A percentile compares a stretch with the other conserved stretches of the same genome.
These are phyloP conservation scores for Avena eriantha DNA, from an alignment of 176 grass and related monocot genomes.

Conservation along the genomic window DNA sequence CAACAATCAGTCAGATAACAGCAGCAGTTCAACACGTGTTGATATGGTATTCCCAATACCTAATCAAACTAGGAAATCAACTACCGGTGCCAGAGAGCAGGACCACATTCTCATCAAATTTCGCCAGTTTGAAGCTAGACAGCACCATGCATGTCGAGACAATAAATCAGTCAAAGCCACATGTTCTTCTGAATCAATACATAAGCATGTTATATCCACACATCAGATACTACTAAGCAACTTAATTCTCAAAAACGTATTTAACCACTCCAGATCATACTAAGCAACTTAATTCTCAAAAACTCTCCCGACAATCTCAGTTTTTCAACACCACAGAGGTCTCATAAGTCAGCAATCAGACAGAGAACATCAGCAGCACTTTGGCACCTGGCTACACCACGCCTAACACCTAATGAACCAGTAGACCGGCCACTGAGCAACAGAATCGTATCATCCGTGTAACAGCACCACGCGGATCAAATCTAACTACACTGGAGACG, in stretches of 20 bases:
- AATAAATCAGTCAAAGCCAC: background rate
- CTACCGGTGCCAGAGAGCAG: background rate
- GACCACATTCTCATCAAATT: background rate
- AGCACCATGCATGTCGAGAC: background rate
- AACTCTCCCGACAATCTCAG: too few relatives aligned
- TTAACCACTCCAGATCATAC: too few relatives aligned
- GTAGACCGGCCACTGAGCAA: background rate
- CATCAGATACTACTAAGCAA: too few relatives aligned
- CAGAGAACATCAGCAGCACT: too few relatives aligned
- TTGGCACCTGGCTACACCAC: too few relatives aligned
- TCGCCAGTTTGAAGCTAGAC: background rate
- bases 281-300: too few relatives aligned
- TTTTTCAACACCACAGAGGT: too few relatives aligned
- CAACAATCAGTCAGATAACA: background rate
- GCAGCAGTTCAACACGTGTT: background rate
- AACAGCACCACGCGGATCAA: background rate
- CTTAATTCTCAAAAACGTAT: too few relatives aligned
- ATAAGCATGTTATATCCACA: background rate
- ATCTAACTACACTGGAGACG: background rate
- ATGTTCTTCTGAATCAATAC: background rate
- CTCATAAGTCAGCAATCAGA: too few relatives aligned
- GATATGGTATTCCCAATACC: too few relatives aligned
- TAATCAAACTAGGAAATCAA: background rate
- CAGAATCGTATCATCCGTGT: background rate
- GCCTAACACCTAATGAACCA: too few relatives aligned